Percentiles rank a stretch among this genome's conserved stretches.
phyloP scores from a whole-genome alignment of 768 basidiomycete species.

The Agrocybe praecox region DNA sequence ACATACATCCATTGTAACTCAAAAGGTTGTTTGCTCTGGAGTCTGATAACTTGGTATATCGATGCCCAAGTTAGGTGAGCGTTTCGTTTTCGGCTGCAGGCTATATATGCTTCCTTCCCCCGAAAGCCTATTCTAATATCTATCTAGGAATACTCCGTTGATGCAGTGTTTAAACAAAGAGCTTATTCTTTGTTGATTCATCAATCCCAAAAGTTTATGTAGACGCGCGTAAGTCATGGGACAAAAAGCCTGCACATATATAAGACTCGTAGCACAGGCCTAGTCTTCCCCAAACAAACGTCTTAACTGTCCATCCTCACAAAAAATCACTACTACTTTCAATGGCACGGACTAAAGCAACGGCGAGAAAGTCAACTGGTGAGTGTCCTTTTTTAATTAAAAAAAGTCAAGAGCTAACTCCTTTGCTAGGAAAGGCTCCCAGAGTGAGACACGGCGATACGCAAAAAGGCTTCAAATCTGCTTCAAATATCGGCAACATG shows the following conservation, averaged over 20 bases:
- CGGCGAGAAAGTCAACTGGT: not conserved
- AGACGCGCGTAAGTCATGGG: not conserved
- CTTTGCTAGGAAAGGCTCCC: no score
- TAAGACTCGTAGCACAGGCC: no score
- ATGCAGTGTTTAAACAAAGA: not conserved
- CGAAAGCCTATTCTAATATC: not conserved
- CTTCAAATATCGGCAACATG: no score
- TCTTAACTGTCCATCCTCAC: no score
- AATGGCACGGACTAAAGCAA: not conserved
- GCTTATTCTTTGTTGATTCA: not conserved
- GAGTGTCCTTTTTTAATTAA: not conserved
- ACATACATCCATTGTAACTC: no score
- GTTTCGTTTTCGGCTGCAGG: not conserved
- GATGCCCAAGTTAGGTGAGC: no score
- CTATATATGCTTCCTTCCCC: not conserved
- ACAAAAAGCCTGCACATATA: not conserved
- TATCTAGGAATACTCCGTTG: not conserved
- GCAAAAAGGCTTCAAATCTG: slow-evolving; percentile 42
- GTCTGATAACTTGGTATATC: no score
- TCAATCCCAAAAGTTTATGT: not conserved
- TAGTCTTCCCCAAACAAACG: no score
- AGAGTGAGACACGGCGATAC: no score
- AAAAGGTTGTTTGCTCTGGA: no score
- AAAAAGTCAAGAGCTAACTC: no score
- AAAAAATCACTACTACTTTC: no score